phyloP scores from a whole-genome alignment of 352 stramenopile genomes.

The Pythium angustatum region DNA sequence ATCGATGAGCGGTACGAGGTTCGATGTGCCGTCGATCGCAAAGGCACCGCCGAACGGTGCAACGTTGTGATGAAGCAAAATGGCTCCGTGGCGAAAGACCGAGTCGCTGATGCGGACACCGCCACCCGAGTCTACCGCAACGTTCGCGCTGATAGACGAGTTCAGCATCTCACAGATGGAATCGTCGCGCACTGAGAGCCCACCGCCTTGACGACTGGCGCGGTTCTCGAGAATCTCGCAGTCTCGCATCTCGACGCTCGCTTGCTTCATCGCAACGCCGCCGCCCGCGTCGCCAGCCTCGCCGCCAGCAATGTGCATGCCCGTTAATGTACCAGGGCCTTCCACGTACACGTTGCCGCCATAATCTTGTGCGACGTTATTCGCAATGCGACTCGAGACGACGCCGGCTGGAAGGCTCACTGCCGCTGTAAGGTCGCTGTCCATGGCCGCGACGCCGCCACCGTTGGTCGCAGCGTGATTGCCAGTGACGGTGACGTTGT shows the following conservation, averaged over 20 bases:
- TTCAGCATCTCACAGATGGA: slow-evolving; percentile 6
- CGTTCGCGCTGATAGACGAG: slow-evolving; percentile 15
- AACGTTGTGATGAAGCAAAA: background rate
- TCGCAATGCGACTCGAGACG: background rate
- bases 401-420: background rate
- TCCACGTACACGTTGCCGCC: slow-evolving; percentile 21
- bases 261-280: slow-evolving; percentile 5
- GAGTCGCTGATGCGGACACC: slow-evolving; percentile 11
- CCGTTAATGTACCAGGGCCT: background rate
- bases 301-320: slow-evolving; percentile 3
- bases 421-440: background rate
- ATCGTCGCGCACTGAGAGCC: background rate
- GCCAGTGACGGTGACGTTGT: slow-evolving; percentile 28
- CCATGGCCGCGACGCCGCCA: slow-evolving; percentile 38
- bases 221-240: slow-evolving; percentile 1
- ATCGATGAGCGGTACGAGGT: background rate
- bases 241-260: background rate
- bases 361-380: slow-evolving; percentile 7
- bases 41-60: slow-evolving; percentile 14
- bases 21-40: background rate
- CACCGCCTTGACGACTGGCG: slow-evolving; percentile 5
- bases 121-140: background rate
- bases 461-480: slow-evolving; percentile 32
- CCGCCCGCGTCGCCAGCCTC: background rate
- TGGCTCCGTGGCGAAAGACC: background rate